Percentiles rank a stretch among this genome's conserved stretches.
Evolutionary conservation across 371 early-diverging fungal species (phyloP).

Genomic region (Zychaea mexicana): DNA sequence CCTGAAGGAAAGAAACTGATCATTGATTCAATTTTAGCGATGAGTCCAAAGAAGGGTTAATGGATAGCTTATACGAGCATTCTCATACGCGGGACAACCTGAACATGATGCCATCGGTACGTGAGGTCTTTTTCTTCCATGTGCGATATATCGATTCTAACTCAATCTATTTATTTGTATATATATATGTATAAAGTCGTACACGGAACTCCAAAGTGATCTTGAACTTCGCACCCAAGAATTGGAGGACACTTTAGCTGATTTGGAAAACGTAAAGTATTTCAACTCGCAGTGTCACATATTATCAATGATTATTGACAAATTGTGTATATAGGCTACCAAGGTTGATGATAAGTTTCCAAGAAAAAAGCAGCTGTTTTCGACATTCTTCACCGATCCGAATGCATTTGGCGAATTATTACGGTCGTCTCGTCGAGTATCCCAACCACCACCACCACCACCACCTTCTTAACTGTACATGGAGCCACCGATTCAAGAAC

Average conservation of each 20-base stretch:
- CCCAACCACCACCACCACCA: background rate
- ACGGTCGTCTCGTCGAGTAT: background rate
- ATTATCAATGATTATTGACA: background rate
- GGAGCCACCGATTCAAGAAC: background rate
- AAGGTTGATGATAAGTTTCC: constrained; percentile 10
- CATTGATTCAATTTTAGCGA: background rate
- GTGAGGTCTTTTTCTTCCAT: background rate
- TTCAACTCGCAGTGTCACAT: background rate
- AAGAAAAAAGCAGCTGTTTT: constrained; percentile 15
- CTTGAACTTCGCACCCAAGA: background rate
- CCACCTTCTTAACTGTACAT: background rate
- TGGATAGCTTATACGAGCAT: background rate
- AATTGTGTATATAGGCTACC: background rate
- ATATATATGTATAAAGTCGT: background rate
- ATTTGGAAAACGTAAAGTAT: background rate
- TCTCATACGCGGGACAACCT: background rate
- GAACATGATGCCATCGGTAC: constrained; percentile 10
- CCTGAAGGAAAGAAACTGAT: background rate
- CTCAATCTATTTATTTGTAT: background rate
- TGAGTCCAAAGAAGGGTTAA: background rate
- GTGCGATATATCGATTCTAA: background rate
- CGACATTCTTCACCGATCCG: constrained; percentile 26
- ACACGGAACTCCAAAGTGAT: constrained; percentile 8
- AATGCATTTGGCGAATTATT: constrained; percentile 14
- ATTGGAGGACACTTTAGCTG: background rate